Evolutionary conservation across 202 grass and related monocot genomes (phyloP), one percentile per base, ranked within the genome.

Genomic region (Setaria viridis): DNA sequence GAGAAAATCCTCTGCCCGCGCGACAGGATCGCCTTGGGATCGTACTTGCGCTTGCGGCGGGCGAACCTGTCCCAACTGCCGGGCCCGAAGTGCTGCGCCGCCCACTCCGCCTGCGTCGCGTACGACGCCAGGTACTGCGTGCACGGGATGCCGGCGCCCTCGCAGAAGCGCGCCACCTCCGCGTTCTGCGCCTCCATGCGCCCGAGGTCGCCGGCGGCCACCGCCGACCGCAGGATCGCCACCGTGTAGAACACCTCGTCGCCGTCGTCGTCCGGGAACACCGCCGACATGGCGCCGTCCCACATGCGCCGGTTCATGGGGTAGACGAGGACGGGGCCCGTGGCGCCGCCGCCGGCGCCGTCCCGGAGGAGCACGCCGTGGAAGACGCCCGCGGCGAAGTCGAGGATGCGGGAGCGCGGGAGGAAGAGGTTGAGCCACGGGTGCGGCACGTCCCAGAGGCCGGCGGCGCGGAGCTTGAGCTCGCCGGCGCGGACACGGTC

Each of bases 401-500:
- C 91, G 16, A 89, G 90, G 79, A 95, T 57, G 43, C 85, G 72
- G 29, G 96, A 99, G 74, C 86, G 88, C 5, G 96, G 90, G 33
- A 99, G 14, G 83, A 99, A 99, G 51, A 99, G 30, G 82, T 95
- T 99, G 25, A 99, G 79, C 96, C 93, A 99, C 1, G 93, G 96
- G 79, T 99, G 96, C 9, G 93, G 89, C 17, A 94, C 93, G 64
- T 92, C 74, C 93, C 93, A 91, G 4, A 71, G 84, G 1, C 90
- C 87, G 17, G 11, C 30, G 43, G 50, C 45, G 13, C 92, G 90
- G 70, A 93, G 92, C 76, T 56, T 86, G 45, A 63, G 39, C 87
- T 97, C 95, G 70, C 88, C 92, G 21, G 56, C 82, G 68, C 43
- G 74, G 6, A 93, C 91, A 11, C 93, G 87, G 48, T 95, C 87